These are phyloP conservation scores for Alternaria sp. DNA, from an alignment of 2,329 filamentous ascomycete species.

Conservation along the genomic window DNA sequence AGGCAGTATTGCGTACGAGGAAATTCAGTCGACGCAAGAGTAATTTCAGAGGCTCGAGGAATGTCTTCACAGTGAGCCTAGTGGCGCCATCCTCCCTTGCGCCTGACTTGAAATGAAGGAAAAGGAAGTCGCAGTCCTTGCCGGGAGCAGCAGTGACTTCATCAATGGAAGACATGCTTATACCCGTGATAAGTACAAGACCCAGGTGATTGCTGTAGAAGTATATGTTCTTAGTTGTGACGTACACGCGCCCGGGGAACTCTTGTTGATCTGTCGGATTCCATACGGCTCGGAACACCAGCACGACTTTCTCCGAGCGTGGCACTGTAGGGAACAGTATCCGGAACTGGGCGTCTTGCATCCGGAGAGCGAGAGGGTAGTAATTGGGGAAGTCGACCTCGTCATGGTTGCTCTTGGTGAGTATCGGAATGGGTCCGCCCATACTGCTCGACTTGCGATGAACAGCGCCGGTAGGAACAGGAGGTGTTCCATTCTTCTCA, in stretches of 20 bases:
- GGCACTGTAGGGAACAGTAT: constrained; percentile 85
- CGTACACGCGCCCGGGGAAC: constrained; percentile 84
- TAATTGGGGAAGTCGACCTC: constrained; percentile 69
- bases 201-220: constrained; percentile 97
- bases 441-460: constrained; percentile 66
- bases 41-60: constrained; percentile 83
- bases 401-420: constrained; percentile 22
- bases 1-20: constrained; percentile 78
- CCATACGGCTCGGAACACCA: constrained; percentile 95
- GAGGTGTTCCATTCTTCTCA: constrained; percentile 17
- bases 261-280: constrained; percentile 75
- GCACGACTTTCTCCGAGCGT: constrained; percentile 78
- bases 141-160: constrained; percentile 92
- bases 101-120: constrained; percentile 75
- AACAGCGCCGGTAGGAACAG: constrained; percentile 18
- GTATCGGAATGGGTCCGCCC: constrained; percentile 46
- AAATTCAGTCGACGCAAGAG: constrained; percentile 85
- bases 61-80: constrained; percentile 87
- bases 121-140: constrained; percentile 90
- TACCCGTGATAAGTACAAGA: constrained; percentile 80
- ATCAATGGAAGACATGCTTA: constrained; percentile 76
- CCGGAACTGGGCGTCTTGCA: constrained; percentile 91
- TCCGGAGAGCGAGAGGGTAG: constrained; percentile 81
- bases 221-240: constrained; percentile 86
- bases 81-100: constrained; percentile 69